phyloP scores from a whole-genome alignment of 2,329 filamentous ascomycete species.

The Colletotrichum theobromicola region DNA sequence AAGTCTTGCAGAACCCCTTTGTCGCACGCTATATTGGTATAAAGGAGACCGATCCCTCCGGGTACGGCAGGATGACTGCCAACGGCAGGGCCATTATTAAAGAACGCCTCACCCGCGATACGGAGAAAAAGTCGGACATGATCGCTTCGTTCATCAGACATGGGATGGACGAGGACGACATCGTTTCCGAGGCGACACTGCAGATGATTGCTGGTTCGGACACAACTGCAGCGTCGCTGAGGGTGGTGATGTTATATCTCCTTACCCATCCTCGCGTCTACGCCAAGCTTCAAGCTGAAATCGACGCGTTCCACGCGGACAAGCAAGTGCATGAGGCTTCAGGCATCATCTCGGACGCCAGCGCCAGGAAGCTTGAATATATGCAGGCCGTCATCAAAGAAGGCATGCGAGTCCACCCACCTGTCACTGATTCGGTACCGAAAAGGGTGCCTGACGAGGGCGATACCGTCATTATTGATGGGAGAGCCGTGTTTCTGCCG shows the following conservation, averaged over 20 bases:
- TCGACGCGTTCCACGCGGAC: constrained; percentile 36
- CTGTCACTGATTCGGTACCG: constrained; percentile 39
- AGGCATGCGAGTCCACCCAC: constrained; percentile 60
- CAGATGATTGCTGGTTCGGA: constrained; percentile 39
- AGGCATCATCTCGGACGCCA: constrained; percentile 40
- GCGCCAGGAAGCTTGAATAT: constrained; percentile 55
- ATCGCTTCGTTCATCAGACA: constrained; percentile 47
- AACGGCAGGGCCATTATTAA: constrained; percentile 23
- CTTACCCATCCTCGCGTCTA: constrained; percentile 53
- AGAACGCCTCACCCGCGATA: constrained; percentile 3
- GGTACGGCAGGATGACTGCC: constrained; percentile 21
- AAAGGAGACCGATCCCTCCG: constrained; percentile 12
- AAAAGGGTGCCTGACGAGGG: constrained; percentile 40
- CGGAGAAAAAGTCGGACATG: constrained; percentile 6
- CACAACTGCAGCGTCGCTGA: constrained; percentile 38
- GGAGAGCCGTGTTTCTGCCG: constrained; percentile 32
- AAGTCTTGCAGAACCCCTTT: constrained; percentile 9
- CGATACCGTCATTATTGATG: constrained; percentile 26
- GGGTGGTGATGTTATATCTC: constrained; percentile 55
- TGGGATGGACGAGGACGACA: constrained; percentile 28
- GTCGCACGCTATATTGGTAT: constrained; percentile 12
- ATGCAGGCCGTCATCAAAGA: constrained; percentile 64
- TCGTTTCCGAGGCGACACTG: constrained; percentile 36
- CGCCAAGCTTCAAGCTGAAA: constrained; percentile 50
- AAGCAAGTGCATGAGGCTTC: constrained; percentile 12